Evolutionary conservation across 179 eudicot genomes (phyloP), one percentile per base, ranked within the genome.

Genomic region (Beta macrorhiza): DNA sequence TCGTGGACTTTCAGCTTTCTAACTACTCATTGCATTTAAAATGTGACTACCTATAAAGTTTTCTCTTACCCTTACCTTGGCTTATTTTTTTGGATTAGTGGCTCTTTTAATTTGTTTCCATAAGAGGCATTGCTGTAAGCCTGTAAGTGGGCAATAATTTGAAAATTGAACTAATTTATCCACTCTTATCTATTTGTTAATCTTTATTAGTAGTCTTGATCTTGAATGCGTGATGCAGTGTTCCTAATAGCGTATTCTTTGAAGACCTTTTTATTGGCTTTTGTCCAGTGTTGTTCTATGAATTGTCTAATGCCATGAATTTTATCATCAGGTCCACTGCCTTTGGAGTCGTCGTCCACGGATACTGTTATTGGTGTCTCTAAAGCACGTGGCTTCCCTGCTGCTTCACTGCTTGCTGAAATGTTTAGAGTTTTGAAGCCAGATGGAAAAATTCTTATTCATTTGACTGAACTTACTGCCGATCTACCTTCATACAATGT

Each of bases 391-490:
- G 95, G 87, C 25, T 91, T 93, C 85, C 95, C 92, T 20, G 67
- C 88, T 79, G 86, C 83, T 15, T 75, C 88, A 55, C 77, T 90
- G 78, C 88, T 92, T 71, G 86, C 81, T 75, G 93, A 90, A 79
- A 78, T 92, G 67, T 89, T 87, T 44, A 89, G 94, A 86, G 90
- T 88, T 51, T 67, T 88, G 80, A 95, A 92, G 86, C 95, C 99
- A 49, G 97, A 87, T 84, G 99, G 99, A 70, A 85, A 74, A 80
- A 68, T 95, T 68, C 80, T 93, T 62, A 78, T 93, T 71, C 74
- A 84, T 44, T 81, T 81, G 80, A 77, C 83, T 51, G 83, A 88
- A 47, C 87, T 84, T 76, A 69, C 88, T 79, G 78, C 80, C 37
- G 84, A 82, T 82, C 78, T 79, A 58, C 78, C 87, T 64, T 82